Conservation (phyloP, 1,284 basidiomycete genomes). For the Cystobasidium slooffiae region DNA sequence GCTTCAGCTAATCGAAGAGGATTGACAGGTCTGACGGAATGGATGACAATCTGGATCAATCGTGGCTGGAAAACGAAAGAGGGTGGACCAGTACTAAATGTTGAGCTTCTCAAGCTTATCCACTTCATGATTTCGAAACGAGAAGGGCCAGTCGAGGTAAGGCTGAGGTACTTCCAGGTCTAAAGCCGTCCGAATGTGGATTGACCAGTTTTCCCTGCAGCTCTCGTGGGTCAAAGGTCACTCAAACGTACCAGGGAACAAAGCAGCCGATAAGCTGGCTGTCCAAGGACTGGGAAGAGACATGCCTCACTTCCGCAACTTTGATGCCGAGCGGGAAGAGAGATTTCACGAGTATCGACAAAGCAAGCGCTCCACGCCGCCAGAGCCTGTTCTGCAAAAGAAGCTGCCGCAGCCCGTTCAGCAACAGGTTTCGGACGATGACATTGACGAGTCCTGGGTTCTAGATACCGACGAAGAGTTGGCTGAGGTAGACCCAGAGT, state of each 20-base stretch:
- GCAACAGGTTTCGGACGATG: not conserved
- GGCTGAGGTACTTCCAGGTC: not conserved
- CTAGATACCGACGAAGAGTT: conserved; percentile 23
- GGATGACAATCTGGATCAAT: conserved; percentile 19
- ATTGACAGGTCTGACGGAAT: conserved; percentile 2
- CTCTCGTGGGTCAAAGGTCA: conserved; percentile 75
- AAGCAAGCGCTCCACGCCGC: not conserved
- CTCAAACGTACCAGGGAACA: conserved; percentile 72
- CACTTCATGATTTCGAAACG: conserved; percentile 41
- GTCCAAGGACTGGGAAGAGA: conserved; percentile 60
- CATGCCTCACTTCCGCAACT: conserved; percentile 6
- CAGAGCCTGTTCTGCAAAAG: not conserved
- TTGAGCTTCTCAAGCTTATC: conserved; percentile 67
- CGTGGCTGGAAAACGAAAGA: conserved; percentile 61
- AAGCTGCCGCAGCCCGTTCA: not conserved
- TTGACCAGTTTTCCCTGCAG: not conserved
- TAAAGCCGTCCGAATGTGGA: not conserved
- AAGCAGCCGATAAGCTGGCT: conserved; percentile 73
- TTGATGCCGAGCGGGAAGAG: conserved; percentile 22
- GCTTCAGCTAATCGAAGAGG: not conserved
- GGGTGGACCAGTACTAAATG: conserved; percentile 68
- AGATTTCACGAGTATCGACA: not conserved
- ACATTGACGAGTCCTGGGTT: conserved; percentile 30
- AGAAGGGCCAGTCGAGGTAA: conserved; percentile 24
- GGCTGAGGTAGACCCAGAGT: conserved; percentile 22